Conservation (phyloP, 2,329 filamentous ascomycete genomes). For the Teratosphaeria destructans region DNA sequence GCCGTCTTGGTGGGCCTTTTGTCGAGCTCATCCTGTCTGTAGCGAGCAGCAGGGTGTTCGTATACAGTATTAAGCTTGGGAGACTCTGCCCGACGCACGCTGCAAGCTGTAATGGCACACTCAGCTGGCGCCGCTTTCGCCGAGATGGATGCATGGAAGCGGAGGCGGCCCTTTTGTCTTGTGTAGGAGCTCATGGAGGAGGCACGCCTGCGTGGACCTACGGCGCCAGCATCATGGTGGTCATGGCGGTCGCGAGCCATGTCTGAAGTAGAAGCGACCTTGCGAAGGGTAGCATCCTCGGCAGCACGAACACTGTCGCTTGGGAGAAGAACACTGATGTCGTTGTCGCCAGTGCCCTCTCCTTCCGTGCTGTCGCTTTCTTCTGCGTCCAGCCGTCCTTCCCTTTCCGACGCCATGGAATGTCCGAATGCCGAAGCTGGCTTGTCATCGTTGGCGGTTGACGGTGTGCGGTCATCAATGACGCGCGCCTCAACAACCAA, state of each 20-base stretch:
- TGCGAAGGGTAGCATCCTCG: background rate
- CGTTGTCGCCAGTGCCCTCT: background rate
- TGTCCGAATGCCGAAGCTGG: background rate
- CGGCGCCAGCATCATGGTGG: background rate
- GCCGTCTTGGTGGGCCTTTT: conserved; percentile 9
- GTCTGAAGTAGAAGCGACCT: background rate
- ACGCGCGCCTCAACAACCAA: background rate
- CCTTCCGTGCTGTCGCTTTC: background rate
- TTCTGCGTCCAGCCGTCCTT: background rate
- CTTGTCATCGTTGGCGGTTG: background rate
- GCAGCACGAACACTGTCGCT: background rate
- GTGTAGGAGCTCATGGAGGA: conserved; percentile 6
- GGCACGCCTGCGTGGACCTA: background rate
- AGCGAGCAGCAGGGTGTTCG: conserved; percentile 5
- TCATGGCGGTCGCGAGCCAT: background rate
- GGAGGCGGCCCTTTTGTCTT: background rate
- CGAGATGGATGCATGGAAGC: background rate
- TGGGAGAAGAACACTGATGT: background rate
- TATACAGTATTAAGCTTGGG: conserved; percentile 11
- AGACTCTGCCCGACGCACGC: conserved; percentile 10
- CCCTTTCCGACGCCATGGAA: background rate
- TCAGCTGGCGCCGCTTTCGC: conserved; percentile 6
- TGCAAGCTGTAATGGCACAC: conserved; percentile 12
- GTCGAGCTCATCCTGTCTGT: background rate
- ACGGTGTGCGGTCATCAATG: background rate